Conservation (phyloP, 2,329 filamentous ascomycete species). For the Gaeumannomyces sp. region DNA sequence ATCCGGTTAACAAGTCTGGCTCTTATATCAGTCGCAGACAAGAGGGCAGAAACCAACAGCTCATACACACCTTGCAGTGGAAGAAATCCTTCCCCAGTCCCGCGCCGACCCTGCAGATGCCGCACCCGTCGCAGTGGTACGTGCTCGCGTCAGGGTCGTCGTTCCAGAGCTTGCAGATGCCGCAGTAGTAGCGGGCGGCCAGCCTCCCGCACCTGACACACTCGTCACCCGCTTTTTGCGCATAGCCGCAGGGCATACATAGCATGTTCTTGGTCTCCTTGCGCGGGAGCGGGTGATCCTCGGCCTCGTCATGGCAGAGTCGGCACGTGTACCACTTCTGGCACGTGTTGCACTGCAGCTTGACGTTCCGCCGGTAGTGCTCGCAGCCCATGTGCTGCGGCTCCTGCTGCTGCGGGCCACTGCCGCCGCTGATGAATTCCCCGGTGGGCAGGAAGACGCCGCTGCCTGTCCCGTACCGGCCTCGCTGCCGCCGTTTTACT, state of each 20-base stretch:
- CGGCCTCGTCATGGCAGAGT: constrained; percentile 81
- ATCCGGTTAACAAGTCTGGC: neutral
- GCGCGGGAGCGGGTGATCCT: constrained; percentile 73
- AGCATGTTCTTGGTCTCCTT: constrained; percentile 91
- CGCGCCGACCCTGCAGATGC: constrained; percentile 85
- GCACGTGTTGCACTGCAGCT: constrained; percentile 87
- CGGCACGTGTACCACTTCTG: constrained; percentile 91
- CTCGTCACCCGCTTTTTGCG: constrained; percentile 72
- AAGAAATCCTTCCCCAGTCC: constrained; percentile 95
- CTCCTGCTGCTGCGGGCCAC: constrained; percentile 20
- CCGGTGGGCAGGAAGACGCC: constrained; percentile 32
- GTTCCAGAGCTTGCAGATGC: constrained; percentile 95
- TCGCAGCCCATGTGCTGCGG: constrained; percentile 65
- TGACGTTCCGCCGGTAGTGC: constrained; percentile 94
- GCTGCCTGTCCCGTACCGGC: constrained; percentile 22
- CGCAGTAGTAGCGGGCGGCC: constrained; percentile 86
- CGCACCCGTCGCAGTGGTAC: constrained; percentile 94
- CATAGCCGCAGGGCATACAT: constrained; percentile 87
- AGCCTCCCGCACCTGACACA: constrained; percentile 72
- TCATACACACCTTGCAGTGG: constrained; percentile 76
- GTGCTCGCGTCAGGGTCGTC: constrained; percentile 86
- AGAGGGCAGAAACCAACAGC: neutral
- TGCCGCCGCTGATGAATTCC: constrained; percentile 37
- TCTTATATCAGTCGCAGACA: neutral
- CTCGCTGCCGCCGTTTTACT: constrained; percentile 23